These are phyloP conservation scores for Mycena alexandri DNA, from an alignment of 768 basidiomycete genomes.

Conservation along the genomic window DNA sequence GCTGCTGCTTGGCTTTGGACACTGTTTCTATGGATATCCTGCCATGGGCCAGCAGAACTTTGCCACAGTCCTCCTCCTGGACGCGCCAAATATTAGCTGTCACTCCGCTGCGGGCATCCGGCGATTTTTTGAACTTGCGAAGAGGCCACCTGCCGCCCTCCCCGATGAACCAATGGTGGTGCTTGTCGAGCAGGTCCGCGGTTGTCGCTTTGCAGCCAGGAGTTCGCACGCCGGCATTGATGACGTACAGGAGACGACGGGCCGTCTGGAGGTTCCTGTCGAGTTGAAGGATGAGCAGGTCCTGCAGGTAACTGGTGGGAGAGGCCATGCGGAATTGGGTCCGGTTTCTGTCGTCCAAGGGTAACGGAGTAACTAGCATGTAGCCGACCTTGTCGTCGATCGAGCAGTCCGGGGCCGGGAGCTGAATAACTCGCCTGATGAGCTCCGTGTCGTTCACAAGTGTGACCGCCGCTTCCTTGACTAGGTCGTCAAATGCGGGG, in stretches of 20 bases:
- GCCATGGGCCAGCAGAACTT: no score
- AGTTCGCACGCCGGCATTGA: no score
- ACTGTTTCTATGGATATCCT: no score
- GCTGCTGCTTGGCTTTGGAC: conserved; percentile 12
- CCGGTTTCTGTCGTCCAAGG: conserved; percentile 22
- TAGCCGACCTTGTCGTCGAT: conserved; percentile 16
- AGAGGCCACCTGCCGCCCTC: conserved; percentile 22
- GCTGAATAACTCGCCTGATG: conserved; percentile 22
- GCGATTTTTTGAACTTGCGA: conserved; percentile 20
- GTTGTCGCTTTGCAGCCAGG: no score
- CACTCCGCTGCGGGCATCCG: conserved; percentile 17
- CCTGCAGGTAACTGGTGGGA: conserved; percentile 21
- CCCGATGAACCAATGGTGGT: conserved; percentile 23
- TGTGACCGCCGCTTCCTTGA: conserved; percentile 23
- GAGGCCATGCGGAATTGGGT: conserved; percentile 25
- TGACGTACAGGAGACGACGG: conserved; percentile 24
- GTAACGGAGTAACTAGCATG: conserved; percentile 20
- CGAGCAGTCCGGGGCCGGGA: conserved; percentile 14
- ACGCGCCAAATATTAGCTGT: no score
- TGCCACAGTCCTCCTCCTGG: no score
- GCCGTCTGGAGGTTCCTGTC: conserved; percentile 24
- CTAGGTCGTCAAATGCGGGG: conserved; percentile 8
- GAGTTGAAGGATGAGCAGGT: conserved; percentile 24
- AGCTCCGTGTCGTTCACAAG: conserved; percentile 19
- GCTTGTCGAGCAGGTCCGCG: conserved; percentile 17